Conservation (phyloP, 2,329 filamentous ascomycete species). For the Claviceps pusilla region DNA sequence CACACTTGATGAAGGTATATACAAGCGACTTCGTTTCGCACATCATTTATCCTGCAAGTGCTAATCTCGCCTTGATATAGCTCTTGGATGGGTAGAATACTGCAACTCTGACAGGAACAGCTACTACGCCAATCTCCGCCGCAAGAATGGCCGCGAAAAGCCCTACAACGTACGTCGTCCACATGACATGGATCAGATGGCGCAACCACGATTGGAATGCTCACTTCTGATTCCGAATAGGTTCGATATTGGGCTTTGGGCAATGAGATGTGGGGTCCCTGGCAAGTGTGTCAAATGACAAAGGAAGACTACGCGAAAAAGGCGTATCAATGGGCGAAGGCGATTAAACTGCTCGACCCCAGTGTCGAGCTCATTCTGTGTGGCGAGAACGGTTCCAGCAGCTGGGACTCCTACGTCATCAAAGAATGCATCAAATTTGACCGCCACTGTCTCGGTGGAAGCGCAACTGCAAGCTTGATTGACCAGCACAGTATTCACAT, state of each 20-base stretch:
- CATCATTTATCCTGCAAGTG: neutral
- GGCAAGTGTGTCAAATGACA: neutral
- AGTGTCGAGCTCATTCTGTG: neutral
- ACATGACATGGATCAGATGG: neutral
- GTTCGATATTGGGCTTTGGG: neutral
- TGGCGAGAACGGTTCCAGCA: neutral
- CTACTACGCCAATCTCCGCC: neutral
- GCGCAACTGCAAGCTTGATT: neutral
- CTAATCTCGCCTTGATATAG: neutral
- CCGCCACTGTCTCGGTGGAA: neutral
- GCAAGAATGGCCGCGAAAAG: neutral
- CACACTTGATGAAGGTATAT: neutral
- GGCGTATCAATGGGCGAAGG: conserved; percentile 1
- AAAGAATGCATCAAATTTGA: conserved; percentile 1
- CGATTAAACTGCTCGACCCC: neutral
- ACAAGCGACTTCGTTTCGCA: neutral
- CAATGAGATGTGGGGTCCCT: neutral
- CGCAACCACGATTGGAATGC: neutral
- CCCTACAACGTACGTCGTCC: neutral
- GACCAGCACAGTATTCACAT: conserved; percentile 1
- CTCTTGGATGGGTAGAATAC: neutral
- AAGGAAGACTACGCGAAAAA: neutral
- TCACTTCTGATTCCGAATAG: neutral
- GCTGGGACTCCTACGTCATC: neutral
- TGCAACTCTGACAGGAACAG: neutral